Evolutionary conservation across 768 basidiomycete species (phyloP).

Genomic region (Boletus vinaceobasis): DNA sequence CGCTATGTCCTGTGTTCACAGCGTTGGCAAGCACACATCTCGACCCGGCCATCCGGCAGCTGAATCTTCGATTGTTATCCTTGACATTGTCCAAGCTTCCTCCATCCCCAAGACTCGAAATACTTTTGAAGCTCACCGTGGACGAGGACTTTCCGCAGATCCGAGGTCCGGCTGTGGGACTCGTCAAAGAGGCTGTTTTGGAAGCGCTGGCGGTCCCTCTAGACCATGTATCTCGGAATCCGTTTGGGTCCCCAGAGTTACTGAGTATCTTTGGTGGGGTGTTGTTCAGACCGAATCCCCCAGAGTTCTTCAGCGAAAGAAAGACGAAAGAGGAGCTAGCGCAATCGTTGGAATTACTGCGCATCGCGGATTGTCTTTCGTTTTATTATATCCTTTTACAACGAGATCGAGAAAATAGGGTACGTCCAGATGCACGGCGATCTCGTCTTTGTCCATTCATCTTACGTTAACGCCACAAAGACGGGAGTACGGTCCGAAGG

Average conservation of each 20-base stretch:
- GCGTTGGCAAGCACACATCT: conserved; percentile 60
- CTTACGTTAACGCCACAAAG: conserved; percentile 29
- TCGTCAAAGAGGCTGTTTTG: conserved; percentile 65
- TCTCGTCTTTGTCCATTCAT: not conserved
- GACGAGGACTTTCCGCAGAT: conserved; percentile 59
- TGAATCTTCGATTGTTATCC: conserved; percentile 58
- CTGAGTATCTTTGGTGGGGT: conserved; percentile 57
- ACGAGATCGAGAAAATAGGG: conserved; percentile 57
- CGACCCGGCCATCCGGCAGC: conserved; percentile 54
- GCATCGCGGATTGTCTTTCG: conserved; percentile 63
- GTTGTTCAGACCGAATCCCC: conserved; percentile 55
- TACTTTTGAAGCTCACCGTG: conserved; percentile 51
- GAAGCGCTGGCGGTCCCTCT: conserved; percentile 41
- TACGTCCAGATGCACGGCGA: conserved; percentile 22
- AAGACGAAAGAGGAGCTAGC: conserved; percentile 45
- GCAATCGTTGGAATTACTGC: conserved; percentile 53
- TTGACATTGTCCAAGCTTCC: conserved; percentile 48
- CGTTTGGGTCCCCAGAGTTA: conserved; percentile 56
- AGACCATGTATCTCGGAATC: conserved; percentile 24
- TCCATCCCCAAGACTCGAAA: conserved; percentile 46
- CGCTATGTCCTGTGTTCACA: conserved; percentile 50
- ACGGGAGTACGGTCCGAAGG: conserved; percentile 50
- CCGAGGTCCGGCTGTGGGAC: conserved; percentile 62
- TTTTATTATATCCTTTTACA: conserved; percentile 64
- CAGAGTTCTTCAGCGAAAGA: conserved; percentile 42